Base-by-base conservation (phyloP, 495 filamentous ascomycete genomes). In the Neurospora hispaniola region DNA sequence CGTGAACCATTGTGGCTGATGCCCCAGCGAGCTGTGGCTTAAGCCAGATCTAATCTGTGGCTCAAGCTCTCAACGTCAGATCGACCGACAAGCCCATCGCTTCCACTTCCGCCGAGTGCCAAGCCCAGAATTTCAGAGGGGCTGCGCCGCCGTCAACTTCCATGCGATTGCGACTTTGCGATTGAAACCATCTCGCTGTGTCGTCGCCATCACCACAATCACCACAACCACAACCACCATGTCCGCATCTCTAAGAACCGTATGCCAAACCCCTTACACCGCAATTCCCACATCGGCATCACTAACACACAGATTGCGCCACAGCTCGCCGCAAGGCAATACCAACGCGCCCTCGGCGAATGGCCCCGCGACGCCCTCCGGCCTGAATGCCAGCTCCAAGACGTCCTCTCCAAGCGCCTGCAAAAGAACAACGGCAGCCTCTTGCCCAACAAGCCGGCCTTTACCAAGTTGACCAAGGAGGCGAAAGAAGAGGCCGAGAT, bases 321-420 rank as follows among this genome's bases (percentile, higher is more conserved):
- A 16, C 14, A 43, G 77, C 42, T 74, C 75, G 77, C 76, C 27
- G 71, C 70, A 41, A 72, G 71, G 41, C 74, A 75, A 48, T 78
- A 89, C 84, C 84, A 89, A 72, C 89, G 86, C 82, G 89, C 91
- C 73, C 83, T 96, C 71, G 83, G 86, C 75, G 89, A 88, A 76
- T 97, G 94, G 94, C 94, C 94, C 69, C 84, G 85, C 73, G 93
- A 96, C 79, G 78, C 81, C 54, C 88, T 97, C 71, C 93, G 94
- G 3, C 94, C 94, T 11, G 88, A 90, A 70, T 85, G 90, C 77
- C 90, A 92, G 72, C 88, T 97, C 78, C 91, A 93, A 74, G 81
- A 88, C 73, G 86, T 89, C 71, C 86, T 97, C 54, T 85, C 87
- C 74, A 83, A 85, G 71, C 88, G 90, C 69, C 84, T 94, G 69